These are phyloP conservation scores for Fusarium drepaniforme DNA, from an alignment of 2,329 filamentous ascomycete species.

Conservation along the genomic window DNA sequence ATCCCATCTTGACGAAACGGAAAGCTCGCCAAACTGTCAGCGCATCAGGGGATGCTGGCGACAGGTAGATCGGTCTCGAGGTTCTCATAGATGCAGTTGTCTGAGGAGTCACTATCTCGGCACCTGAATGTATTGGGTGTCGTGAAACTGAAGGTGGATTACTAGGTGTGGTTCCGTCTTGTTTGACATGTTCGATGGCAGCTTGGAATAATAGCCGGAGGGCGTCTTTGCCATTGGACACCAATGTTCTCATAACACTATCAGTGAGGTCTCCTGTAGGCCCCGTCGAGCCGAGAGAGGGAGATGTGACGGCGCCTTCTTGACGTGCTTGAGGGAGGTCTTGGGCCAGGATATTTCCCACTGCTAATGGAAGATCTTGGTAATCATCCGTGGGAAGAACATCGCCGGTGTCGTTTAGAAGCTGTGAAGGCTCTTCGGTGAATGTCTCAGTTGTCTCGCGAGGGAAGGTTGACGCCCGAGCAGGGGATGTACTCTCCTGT, in stretches of 20 bases:
- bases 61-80: background rate
- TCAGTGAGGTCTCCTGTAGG: constrained; percentile 11
- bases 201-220: constrained; percentile 65
- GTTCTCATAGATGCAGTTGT: constrained; percentile 2
- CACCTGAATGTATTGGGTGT: background rate
- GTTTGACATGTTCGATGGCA: constrained; percentile 18
- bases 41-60: constrained; percentile 6
- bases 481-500: background rate
- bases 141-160: constrained; percentile 5
- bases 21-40: constrained; percentile 32
- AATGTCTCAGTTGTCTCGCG: background rate
- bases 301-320: background rate
- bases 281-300: background rate
- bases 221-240: constrained; percentile 66
- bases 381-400: background rate
- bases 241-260: constrained; percentile 58
- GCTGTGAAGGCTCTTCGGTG: background rate
- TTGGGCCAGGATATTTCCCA: background rate
- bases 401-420: background rate
- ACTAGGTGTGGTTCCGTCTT: background rate
- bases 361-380: background rate
- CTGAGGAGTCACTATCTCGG: background rate
- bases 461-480: background rate
- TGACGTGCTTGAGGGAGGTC: background rate
- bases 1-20: constrained; percentile 67